Base-by-base conservation (phyloP, 352 stramenopile species). In the Globisporangium acanthophoron region DNA sequence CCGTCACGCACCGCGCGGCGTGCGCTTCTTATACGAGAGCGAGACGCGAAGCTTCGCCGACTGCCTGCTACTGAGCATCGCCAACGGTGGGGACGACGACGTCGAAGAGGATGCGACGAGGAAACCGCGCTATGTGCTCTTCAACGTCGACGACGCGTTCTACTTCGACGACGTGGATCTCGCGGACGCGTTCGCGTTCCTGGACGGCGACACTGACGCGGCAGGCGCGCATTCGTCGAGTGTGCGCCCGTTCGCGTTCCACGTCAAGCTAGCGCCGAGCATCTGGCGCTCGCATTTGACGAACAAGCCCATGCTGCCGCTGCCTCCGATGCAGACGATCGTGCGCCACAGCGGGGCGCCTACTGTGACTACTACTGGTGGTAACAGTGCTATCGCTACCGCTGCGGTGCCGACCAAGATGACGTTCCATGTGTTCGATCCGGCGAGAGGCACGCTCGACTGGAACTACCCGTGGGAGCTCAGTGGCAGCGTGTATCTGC, bases 381-480 rank as follows among this genome's bases (percentile, higher is more conserved):
- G 16, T 3, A 6, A 9, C 3, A 29, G 13, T 27, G 24, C 5
- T 24, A 31, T 18, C 24, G 35, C 9, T 18, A 21, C 18, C 8
- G 2, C 9, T 13, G 35, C 0, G 12, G 18, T 41, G 27, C 52
- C 37, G 20, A 45, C 45, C 3, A 33, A 65, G 45, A 52, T 61
- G 27, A 43, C 50, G 31, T 74, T 71, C 61, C 61, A 75, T 37
- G 65, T 64, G 54, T 87, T 88, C 67, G 61, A 80, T 24, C 71
- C 78, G 24, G 64, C 73, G 46, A 53, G 66, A n/a, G 79, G 76
- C 6, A 31, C 16, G 4, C 65, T 74, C 33, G 87, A 96, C 51
- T 96, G 82, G 82, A 75, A 83, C 44, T 96, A 96, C 58, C 82
- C 85, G 7, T 96, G 85, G 69, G 87, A 96, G 67, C 69, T 96